phyloP scores from a whole-genome alignment of 116 monocot species.

The Phalaenopsis hybrid region DNA sequence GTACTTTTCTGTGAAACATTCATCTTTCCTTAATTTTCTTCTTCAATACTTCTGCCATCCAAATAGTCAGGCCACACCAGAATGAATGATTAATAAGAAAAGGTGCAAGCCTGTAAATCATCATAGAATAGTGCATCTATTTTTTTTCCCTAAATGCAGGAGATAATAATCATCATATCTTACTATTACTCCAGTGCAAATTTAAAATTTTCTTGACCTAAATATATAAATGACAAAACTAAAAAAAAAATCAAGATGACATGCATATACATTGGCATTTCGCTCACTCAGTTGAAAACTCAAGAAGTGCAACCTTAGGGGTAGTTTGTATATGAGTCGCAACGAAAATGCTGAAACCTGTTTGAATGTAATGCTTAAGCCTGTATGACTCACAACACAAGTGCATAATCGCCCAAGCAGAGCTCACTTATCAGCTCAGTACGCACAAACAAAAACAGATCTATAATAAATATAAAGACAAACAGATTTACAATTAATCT shows the following conservation, averaged over 20 bases:
- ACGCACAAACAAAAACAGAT: too few relatives aligned
- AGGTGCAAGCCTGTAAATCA: neutral
- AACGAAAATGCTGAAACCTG: too few relatives aligned
- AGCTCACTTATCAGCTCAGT: too few relatives aligned
- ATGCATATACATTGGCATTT: neutral
- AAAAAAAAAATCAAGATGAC: neutral
- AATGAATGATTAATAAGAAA: too few relatives aligned
- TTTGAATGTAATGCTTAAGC: too few relatives aligned
- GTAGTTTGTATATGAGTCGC: too few relatives aligned
- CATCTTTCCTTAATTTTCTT: neutral
- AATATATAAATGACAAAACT: neutral
- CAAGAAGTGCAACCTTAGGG: too few relatives aligned
- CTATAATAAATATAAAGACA: too few relatives aligned
- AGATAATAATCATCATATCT: neutral
- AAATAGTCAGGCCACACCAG: neutral
- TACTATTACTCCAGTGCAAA: neutral
- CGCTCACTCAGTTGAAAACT: neutral
- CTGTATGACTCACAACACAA: too few relatives aligned
- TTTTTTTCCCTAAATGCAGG: neutral
- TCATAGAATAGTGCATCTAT: neutral
- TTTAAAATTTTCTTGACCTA: neutral
- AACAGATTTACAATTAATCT: too few relatives aligned
- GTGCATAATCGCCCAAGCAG: too few relatives aligned
- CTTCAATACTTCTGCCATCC: neutral
- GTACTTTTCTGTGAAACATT: neutral